phyloP scores from a whole-genome alignment of 305 asterid genomes.

The Plantago lanceolata region DNA sequence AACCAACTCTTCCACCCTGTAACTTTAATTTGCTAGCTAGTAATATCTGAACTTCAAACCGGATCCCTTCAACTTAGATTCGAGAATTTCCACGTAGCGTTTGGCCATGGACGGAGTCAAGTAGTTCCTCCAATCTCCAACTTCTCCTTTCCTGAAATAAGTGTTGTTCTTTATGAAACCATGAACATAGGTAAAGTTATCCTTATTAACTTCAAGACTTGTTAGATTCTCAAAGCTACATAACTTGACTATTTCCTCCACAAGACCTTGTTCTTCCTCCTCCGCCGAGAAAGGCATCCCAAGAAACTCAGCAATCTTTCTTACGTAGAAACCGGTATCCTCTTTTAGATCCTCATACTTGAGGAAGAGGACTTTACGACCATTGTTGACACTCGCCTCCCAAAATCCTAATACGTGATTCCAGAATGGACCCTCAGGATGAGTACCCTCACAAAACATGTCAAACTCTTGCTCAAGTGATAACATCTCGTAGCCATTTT shows the following conservation, averaged over 20 bases:
- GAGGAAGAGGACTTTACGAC: constrained; percentile 20
- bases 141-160: constrained; percentile 24
- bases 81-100: constrained; percentile 5
- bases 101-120: constrained; percentile 16
- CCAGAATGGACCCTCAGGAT: constrained; percentile 29
- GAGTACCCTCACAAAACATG: neutral
- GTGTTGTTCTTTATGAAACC: neutral
- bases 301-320: neutral
- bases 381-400: constrained; percentile 11
- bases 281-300: neutral
- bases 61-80: constrained; percentile 16
- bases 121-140: constrained; percentile 27
- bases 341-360: constrained; percentile 27
- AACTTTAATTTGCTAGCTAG: too few species aligned
- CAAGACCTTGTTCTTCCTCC: constrained; percentile 11
- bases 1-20: too few species aligned
- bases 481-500: neutral
- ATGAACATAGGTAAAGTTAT: neutral
- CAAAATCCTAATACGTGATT: constrained; percentile 26
- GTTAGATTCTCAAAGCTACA: constrained; percentile 6
- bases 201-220: constrained; percentile 7
- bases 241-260: constrained; percentile 11
- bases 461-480: neutral
- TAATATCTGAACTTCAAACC: constrained; percentile 18
- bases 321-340: neutral